Evolutionary conservation across 768 basidiomycete species (phyloP).

Genomic region (Pluteus cervinus): DNA sequence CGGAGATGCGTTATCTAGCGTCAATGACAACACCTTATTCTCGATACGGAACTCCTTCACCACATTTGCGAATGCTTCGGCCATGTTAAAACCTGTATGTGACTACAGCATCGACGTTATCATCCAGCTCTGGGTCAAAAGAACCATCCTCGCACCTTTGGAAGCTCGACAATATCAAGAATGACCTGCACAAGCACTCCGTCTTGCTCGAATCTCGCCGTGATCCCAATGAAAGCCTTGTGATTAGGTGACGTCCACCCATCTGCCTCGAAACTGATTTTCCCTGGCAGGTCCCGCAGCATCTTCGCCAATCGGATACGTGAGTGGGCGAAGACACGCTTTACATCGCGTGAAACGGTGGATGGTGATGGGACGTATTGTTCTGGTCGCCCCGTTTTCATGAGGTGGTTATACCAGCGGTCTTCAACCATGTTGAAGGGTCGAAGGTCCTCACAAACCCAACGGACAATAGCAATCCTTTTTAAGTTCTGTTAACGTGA

Average conservation of each 20-base stretch:
- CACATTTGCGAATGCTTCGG: not conserved
- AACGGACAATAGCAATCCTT: not conserved
- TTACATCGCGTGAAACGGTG: not conserved
- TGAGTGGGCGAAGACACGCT: not conserved
- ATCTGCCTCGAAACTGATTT: conserved; percentile 2
- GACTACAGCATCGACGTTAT: not conserved
- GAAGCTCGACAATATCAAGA: not conserved
- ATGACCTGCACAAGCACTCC: not conserved
- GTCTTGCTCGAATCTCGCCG: conserved; percentile 1
- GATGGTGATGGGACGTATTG: not conserved
- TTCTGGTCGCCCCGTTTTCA: conserved; percentile 1
- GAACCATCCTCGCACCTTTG: no score
- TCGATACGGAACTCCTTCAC: conserved; percentile 1
- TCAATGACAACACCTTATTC: not conserved
- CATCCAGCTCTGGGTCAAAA: no score
- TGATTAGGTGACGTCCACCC: conserved; percentile 11
- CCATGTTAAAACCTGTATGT: not conserved
- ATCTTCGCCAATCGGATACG: not conserved
- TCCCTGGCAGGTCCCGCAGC: not conserved
- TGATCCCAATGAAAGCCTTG: conserved; percentile 9
- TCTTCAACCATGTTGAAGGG: not conserved
- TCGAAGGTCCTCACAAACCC: not conserved
- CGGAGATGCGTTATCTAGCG: not conserved
- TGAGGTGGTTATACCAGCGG: not conserved
- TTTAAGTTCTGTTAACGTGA: not conserved